A percentile compares a stretch with the other conserved stretches of the same genome.
phyloP scores from a whole-genome alignment of 2,329 filamentous ascomycete species.

The Leptographium galeiforme region DNA sequence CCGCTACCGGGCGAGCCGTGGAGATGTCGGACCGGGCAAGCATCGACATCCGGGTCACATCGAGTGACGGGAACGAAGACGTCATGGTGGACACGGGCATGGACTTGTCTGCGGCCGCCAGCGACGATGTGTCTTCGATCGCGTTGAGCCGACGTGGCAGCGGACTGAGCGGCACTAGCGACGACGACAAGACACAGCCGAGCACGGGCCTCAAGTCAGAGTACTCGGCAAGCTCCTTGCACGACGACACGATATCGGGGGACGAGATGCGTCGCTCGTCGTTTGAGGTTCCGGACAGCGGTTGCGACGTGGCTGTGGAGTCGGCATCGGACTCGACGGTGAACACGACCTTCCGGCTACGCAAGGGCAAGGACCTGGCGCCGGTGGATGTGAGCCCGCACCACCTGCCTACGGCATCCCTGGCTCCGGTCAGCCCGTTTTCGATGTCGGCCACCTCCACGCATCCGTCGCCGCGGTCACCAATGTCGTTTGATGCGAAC shows the following conservation, averaged over 20 bases:
- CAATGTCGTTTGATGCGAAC: constrained; percentile 57
- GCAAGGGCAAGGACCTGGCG: constrained; percentile 30
- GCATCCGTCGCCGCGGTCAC: constrained; percentile 55
- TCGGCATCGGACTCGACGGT: constrained; percentile 27
- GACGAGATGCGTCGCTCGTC: constrained; percentile 23
- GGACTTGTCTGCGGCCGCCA: constrained; percentile 2
- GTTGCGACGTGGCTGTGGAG: constrained; percentile 11
- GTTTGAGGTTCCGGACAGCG: constrained; percentile 8
- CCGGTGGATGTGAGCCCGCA: constrained; percentile 37
- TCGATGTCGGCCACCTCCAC: constrained; percentile 47
- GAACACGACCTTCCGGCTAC: constrained; percentile 29
- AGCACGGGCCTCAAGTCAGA: constrained; percentile 31
- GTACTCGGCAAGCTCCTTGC: constrained; percentile 34
- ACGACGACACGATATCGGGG: constrained; percentile 37
- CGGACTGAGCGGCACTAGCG: constrained; percentile 31
- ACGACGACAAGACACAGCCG: constrained; percentile 22
- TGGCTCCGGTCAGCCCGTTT: constrained; percentile 48
- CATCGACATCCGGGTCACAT: constrained; percentile 13
- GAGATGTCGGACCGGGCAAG: constrained; percentile 5
- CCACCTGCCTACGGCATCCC: constrained; percentile 23
- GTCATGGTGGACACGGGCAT: background rate
- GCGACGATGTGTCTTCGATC: constrained; percentile 11
- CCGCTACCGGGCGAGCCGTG: background rate
- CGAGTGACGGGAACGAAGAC: constrained; percentile 3
- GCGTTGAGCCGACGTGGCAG: constrained; percentile 31